Evolutionary conservation across 73 alveolate species (phyloP).

Genomic region (Symbiodinium natans): DNA sequence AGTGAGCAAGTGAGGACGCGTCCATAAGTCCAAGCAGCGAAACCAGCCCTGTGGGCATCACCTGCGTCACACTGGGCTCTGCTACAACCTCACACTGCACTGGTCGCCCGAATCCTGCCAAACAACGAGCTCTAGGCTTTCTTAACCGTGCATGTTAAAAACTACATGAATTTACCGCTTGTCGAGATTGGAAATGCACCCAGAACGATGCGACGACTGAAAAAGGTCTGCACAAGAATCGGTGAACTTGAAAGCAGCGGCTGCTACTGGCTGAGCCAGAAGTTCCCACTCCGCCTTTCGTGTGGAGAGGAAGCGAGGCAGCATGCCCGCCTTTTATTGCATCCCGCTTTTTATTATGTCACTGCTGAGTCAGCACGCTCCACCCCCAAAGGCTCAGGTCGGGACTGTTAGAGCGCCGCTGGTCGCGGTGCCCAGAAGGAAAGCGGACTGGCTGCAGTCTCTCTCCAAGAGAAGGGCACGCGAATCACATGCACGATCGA

Average conservation of each 20-base stretch:
- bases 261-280: too few species aligned
- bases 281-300: not conserved
- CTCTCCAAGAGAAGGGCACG: not conserved
- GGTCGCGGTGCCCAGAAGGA: constrained; percentile 54
- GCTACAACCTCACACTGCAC: not conserved
- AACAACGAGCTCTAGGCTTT: too few species aligned
- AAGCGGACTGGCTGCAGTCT: constrained; percentile 28
- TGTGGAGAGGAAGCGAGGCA: constrained; percentile 51
- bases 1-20: not conserved
- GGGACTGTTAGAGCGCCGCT: constrained; percentile 33
- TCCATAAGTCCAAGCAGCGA: constrained; percentile 37
- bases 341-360: not conserved
- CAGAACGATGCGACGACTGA: too few species aligned
- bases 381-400: not conserved
- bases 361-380: not conserved
- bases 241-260: too few species aligned
- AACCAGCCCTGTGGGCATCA: constrained; percentile 77
- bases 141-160: too few species aligned
- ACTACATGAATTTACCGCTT: too few species aligned
- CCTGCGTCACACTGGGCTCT: not conserved
- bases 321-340: constrained; percentile 70
- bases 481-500: not conserved
- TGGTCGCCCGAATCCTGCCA: too few species aligned
- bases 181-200: too few species aligned
- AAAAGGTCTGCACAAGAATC: too few species aligned